Base-by-base conservation (phyloP, 345 rosid species). In the Stellera chamaejasme region DNA sequence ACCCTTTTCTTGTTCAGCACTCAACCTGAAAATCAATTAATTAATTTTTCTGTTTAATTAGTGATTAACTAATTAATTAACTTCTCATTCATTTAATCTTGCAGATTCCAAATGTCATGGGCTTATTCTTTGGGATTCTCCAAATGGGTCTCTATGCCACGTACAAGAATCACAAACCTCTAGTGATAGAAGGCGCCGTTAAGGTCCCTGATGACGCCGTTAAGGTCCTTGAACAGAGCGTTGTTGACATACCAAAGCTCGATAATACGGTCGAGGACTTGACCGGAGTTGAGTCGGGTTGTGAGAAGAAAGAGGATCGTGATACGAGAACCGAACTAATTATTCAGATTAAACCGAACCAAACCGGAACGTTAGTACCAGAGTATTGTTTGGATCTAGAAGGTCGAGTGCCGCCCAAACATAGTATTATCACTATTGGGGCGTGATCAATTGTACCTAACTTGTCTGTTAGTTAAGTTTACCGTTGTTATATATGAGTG, bases 81-180 rank as follows among this genome's bases (percentile, higher is more conserved):
- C 50, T 9, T 50, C 36, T 8, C 2, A 32, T 32, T 32, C 39
- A 32, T 32, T 0, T 27, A 36, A 55, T 72, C 27, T 32, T 15
- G 16, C 76, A 82, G 87, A 52, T 78, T 55, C 87, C 87, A 2
- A 82, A 82, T 54, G 69, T 76, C 63, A 39, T 82, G 26, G 87
- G 87, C 3, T 63, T 79, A 41, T 13, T 10, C 10, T 79, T 82
- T 6, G 87, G 87, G 27, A 43, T 79, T 42, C 68, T 72, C 43
- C 87, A 82, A 64, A 82, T 82, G 87, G 52, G 72, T 16, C 57
- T 82, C 7, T 82, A 82, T 56, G 60, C 69, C 48, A 59, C 79
- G 13, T 82, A 63, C 47, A 79, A 64, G 68, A 74, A 72, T 39
- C 61, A 66, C 36, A 10, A 27, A 59, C 72, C 72, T 61, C 58